These are phyloP conservation scores for Ligustrum vulgare DNA, from an alignment of 257 asterid genomes.

Conservation along the genomic window DNA sequence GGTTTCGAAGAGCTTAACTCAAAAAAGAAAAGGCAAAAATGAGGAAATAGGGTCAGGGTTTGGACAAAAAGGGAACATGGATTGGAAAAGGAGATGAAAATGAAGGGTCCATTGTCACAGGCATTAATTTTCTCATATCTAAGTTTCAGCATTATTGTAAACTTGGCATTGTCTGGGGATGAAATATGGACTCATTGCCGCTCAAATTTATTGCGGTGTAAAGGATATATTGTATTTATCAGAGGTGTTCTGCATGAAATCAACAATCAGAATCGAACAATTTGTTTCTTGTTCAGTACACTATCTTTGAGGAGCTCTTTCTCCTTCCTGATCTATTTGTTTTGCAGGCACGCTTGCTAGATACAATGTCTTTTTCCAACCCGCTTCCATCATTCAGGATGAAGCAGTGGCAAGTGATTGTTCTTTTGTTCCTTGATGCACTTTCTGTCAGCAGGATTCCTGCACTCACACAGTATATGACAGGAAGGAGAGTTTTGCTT, in stretches of 20 bases:
- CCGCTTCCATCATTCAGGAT: conserved; percentile 80
- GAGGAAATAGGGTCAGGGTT: neutral
- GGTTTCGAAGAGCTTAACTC: conserved; percentile 1
- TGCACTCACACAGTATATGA: conserved; percentile 54
- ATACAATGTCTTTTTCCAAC: conserved; percentile 79
- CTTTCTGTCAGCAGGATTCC: conserved; percentile 80
- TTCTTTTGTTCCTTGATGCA: conserved; percentile 81
- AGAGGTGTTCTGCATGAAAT: conserved; percentile 2
- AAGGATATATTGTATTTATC: conserved; percentile 13
- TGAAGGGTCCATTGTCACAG: neutral
- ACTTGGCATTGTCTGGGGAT: neutral
- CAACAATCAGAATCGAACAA: neutral
- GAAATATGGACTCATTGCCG: conserved; percentile 6
- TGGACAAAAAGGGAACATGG: neutral
- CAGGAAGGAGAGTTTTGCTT: conserved; percentile 55
- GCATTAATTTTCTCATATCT: neutral
- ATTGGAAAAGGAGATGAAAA: neutral
- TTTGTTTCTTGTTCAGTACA: conserved; percentile 5
- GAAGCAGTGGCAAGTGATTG: conserved; percentile 84
- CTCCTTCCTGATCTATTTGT: conserved; percentile 15
- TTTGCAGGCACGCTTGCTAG: conserved; percentile 68
- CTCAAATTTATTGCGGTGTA: conserved; percentile 7
- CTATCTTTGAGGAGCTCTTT: conserved; percentile 1
- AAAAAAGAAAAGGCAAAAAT: neutral
- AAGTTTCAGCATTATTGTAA: neutral